These are phyloP conservation scores for Hortaea sp. DNA, from an alignment of 2,329 filamentous ascomycete genomes.

Conservation along the genomic window DNA sequence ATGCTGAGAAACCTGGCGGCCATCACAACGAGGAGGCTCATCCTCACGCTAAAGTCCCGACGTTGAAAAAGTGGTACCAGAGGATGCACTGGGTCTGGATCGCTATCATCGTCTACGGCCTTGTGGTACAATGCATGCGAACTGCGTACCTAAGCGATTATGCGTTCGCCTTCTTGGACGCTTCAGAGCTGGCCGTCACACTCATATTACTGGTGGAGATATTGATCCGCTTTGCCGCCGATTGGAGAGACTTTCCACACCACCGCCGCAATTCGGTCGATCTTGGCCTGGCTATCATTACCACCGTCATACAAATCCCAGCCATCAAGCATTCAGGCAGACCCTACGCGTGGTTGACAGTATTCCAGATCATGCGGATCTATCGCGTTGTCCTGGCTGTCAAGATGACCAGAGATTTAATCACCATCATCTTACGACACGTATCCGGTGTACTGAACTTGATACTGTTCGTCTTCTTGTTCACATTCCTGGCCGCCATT, in stretches of 20 bases:
- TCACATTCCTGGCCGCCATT: constrained; percentile 88
- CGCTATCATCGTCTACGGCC: constrained; percentile 63
- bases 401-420: constrained; percentile 75
- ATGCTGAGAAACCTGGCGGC: constrained; percentile 22
- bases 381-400: constrained; percentile 89
- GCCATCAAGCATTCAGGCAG: constrained; percentile 61
- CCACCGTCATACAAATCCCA: constrained; percentile 76
- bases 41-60: constrained; percentile 20
- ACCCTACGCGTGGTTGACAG: constrained; percentile 74
- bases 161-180: constrained; percentile 56
- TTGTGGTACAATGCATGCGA: constrained; percentile 68
- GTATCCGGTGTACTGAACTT: constrained; percentile 85
- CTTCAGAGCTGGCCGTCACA: constrained; percentile 66
- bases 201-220: constrained; percentile 74
- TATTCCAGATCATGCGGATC: constrained; percentile 85
- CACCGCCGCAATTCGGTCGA: constrained; percentile 71
- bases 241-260: constrained; percentile 72
- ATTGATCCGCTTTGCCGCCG: constrained; percentile 60
- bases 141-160: constrained; percentile 62
- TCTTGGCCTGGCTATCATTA: constrained; percentile 67
- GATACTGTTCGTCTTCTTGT: constrained; percentile 91
- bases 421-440: constrained; percentile 80
- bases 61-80: constrained; percentile 62
- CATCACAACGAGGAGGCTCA: constrained; percentile 13
- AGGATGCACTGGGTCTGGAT: constrained; percentile 73